Evolutionary conservation across 75 land plant species (phyloP).

Genomic region (Picea sitchensis): DNA sequence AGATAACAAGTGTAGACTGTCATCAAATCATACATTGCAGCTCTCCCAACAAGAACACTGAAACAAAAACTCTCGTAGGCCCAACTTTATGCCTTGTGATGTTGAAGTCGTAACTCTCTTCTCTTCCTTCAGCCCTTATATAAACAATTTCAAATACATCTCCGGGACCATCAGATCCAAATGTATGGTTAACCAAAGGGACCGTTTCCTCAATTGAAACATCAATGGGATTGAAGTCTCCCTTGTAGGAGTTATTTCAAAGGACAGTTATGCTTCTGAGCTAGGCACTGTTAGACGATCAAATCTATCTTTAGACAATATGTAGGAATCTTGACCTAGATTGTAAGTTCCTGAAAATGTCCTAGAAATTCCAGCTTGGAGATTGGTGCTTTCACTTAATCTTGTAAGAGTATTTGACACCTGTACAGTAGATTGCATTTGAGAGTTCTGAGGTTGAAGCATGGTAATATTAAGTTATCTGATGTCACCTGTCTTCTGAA

Average conservation of each 20-base stretch:
- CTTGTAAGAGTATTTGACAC: no score
- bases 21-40: conserved; percentile 89
- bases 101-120: background rate
- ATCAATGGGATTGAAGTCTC: conserved; percentile 14
- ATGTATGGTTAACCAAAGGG: conserved; percentile 8
- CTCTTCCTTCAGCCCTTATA: background rate
- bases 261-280: background rate
- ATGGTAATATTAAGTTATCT: background rate
- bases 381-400: no score
- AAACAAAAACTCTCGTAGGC: conserved; percentile 83
- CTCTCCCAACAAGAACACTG: conserved; percentile 81
- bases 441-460: conserved; percentile 13
- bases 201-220: no score
- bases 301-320: background rate
- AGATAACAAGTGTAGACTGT: conserved; percentile 87
- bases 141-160: background rate
- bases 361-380: no score
- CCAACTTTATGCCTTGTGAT: conserved; percentile 53
- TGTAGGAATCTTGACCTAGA: background rate
- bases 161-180: background rate
- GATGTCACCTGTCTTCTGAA: background rate
- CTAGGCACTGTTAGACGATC: background rate
- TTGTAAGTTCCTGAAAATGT: no score
- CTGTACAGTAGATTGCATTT: background rate
- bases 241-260: background rate